Evolutionary conservation across 495 filamentous ascomycete species (phyloP), one percentile per base, ranked within the genome.

Genomic region (Lophiostoma macrostomum): DNA sequence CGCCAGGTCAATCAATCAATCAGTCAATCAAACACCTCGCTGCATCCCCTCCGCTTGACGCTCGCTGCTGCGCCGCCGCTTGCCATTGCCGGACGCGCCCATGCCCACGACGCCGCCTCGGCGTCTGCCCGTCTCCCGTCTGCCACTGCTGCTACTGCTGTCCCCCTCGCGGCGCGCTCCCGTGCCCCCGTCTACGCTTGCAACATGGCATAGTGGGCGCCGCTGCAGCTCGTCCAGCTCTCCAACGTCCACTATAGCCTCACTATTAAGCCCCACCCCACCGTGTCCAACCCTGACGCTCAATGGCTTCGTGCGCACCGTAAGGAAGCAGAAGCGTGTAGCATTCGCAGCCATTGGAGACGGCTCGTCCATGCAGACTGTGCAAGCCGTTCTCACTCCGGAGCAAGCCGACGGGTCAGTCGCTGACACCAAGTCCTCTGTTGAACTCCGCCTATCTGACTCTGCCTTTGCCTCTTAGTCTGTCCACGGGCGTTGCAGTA

Each of bases 341-440:
- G 81, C 83, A 12, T 98, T 98, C 72, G 87, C 89, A 13, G 78
- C 88, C 44, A 74, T 98, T 44, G 82, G 85, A 4, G 93, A 98
- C 75, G 93, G 93, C 28, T 95, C 94, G 12, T 88, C 85, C 25
- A 70, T 86, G 37, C 71, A 83, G 40, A 72, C 89, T 36, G 63
- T 97, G 35, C 94, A 98, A 73, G 91, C 84, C 25, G 80, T 97
- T 23, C 70, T 97, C 53, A 81, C 77, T 45, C 83, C 86, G 51
- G 74, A 81, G 45, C 83, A 88, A 64, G 85, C 88, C 53, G 75
- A 86, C 68, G 82, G 82, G 91, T 95, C 78, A 66, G 85, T 75
- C 31, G 34, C 56, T 38, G 22, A 31, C 27, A 27, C 28, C 28
- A 49, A 19, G 22, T 24, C 34, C 56, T 36, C 41, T 38, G 46